A percentile compares a stretch with the other conserved stretches of the same genome.
phyloP scores from a whole-genome alignment of 129 eudicot genomes.

The Solidago caesia region DNA sequence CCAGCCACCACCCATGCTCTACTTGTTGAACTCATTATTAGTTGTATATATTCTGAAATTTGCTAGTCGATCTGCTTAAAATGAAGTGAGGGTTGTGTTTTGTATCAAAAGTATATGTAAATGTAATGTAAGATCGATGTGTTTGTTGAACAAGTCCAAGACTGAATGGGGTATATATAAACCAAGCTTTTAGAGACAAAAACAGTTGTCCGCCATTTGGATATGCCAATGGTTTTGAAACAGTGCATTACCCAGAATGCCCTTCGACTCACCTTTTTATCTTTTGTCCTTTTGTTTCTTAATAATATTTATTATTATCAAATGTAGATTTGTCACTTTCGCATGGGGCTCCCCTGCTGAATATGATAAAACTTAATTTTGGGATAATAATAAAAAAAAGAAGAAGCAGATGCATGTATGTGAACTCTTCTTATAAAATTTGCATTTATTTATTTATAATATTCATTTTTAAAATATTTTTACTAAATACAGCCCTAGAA shows the following conservation, averaged over 20 bases:
- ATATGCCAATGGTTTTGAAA: neutral
- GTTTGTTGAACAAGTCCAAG: neutral
- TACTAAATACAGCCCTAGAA: no score
- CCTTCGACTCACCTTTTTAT: neutral
- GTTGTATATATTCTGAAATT: neutral
- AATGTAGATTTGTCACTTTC: no score
- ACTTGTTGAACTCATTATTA: constrained; percentile 35
- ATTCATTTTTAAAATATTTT: no score
- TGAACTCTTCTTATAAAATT: no score
- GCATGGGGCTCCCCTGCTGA: no score
- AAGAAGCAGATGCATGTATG: no score
- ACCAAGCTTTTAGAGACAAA: neutral
- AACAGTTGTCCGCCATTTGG: neutral
- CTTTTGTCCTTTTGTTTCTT: neutral
- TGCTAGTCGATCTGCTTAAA: neutral
- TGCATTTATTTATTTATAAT: no score
- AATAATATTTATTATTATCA: no score
- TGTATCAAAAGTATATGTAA: no score
- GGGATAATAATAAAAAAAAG: no score
- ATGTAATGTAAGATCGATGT: neutral
- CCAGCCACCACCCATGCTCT: constrained; percentile 49
- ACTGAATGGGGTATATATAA: neutral
- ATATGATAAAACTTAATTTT: no score
- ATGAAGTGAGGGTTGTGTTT: no score
- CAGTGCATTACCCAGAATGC: neutral